These are phyloP conservation scores for Backusella westeae DNA, from an alignment of 192 early-diverging fungal genomes.

Conservation along the genomic window DNA sequence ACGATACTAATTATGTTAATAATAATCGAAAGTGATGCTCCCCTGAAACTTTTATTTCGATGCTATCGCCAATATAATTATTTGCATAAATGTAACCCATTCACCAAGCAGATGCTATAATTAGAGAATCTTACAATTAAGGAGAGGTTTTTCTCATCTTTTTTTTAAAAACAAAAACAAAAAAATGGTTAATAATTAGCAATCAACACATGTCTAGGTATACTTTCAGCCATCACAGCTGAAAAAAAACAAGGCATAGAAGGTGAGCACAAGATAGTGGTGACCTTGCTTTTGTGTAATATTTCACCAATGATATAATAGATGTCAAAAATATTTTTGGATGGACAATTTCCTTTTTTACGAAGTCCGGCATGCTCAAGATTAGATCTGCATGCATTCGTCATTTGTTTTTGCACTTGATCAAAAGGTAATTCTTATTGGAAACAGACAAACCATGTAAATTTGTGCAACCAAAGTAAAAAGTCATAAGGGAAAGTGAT, in stretches of 20 bases:
- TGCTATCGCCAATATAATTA: background rate
- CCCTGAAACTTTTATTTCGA: background rate
- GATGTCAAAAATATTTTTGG: background rate
- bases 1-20: background rate
- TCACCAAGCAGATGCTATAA: background rate
- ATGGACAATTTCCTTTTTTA: background rate
- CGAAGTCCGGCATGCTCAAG: background rate
- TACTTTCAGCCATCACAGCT: too few relatives aligned
- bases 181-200: background rate
- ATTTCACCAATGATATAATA: background rate
- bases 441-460: background rate
- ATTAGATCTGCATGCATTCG: background rate
- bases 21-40: background rate
- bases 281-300: background rate
- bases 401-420: background rate
- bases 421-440: background rate
- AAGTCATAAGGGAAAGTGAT: background rate
- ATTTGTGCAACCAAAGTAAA: background rate
- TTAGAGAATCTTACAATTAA: background rate
- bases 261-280: background rate
- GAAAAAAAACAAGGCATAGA: background rate
- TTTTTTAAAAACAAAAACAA: too few relatives aligned
- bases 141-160: background rate
- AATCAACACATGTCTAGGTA: too few relatives aligned
- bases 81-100: background rate